Base-by-base conservation (phyloP, 2,329 filamentous ascomycete genomes). In the Fusarium solani-melongenae region DNA sequence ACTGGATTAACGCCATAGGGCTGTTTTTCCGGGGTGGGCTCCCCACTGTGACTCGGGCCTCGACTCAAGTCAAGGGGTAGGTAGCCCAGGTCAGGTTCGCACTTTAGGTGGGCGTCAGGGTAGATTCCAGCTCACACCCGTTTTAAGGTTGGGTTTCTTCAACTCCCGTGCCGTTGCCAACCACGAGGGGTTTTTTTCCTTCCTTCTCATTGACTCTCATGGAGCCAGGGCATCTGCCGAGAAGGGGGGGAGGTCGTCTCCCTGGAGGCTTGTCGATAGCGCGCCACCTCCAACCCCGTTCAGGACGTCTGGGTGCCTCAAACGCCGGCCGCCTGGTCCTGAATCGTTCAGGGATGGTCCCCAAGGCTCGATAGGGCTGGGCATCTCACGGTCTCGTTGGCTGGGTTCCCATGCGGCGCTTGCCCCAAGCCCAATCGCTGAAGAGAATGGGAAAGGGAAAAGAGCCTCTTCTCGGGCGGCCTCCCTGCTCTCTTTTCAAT, bases 221-320 rank as follows among this genome's bases (percentile, higher is more conserved):
- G 5, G 38, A 9, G 10, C 55, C 22, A 36, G 22, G 20, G 15
- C 33, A 57, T 27, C 33, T 36, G 34, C 33, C 55, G 33, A 34
- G 31, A 34, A 56, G 29, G 31, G 51, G 51, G 24, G 33, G 20
- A 27, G 39, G 14, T 36, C 22, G 22, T n/a, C 49, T 46, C 20
- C 60, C 46, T 24, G 36, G 29, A 41, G 62, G 62, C 62, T 64
- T 64, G 51, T 64, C 62, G 24, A 64, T 64, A 58, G 62, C 31
- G 62, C 39, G 38, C 62, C 38, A 17, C 61, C 29, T 44, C 20
- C 31, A 29, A 31, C 46, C 44, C 44, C 24, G 10, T 49, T 49
- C 44, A 29, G 44, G 44, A 49, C 38, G 24, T 12, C 36, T 39
- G 41, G 55, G 56, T 60, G 51, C 67, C 61, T 20, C 51, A 71